Evolutionary conservation across 2,329 filamentous ascomycete species (phyloP), one percentile per base, ranked within the genome.

Genomic region (Penicillium sp.): DNA sequence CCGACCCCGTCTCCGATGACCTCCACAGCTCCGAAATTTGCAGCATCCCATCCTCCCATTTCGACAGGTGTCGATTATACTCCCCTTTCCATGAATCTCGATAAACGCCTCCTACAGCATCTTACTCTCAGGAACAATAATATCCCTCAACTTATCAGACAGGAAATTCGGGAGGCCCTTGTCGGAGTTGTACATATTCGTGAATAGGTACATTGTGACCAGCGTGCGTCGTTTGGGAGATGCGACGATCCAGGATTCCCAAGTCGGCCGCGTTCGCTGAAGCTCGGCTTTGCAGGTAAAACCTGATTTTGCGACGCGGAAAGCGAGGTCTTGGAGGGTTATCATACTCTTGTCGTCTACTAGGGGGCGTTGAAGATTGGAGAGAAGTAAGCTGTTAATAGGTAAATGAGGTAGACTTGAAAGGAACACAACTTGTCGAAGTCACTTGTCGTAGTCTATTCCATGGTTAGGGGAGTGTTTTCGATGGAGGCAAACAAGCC

Each of bases 221-320:
- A 84, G 52, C 0, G 78, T 76, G 3, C 82, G 73, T 2, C 81
- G 71, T 53, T 82, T 84, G 0, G 81, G 72, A 36, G 81, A 79
- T 0, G 76, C 76, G 0, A 80, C 62, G 3, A 83, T 75, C 82
- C 82, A 84, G 1, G 71, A 67, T 50, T 82, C 79, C 81, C 81
- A 83, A 6, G 48, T 65, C 0, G 81, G 81, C 2, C 74, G 71
- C 0, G 61, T 52, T 0, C 65, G 64, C 2, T 66, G 49, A 12
- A 67, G 60, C 49, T 83, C 80, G 0, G 74, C 73, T 0, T 54
- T 30, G 39, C 77, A 81, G 8, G 75, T 61, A 1, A 83, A 71
- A 0, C 80, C 80, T 29, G 64, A 62, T 2, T 64, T 66, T 6
- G 70, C 67, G 5, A 68, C 67, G 1, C 65, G 60, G 49, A 72